These are phyloP conservation scores for Globisporangium cystogenes DNA, from an alignment of 352 stramenopile species.

Conservation along the genomic window DNA sequence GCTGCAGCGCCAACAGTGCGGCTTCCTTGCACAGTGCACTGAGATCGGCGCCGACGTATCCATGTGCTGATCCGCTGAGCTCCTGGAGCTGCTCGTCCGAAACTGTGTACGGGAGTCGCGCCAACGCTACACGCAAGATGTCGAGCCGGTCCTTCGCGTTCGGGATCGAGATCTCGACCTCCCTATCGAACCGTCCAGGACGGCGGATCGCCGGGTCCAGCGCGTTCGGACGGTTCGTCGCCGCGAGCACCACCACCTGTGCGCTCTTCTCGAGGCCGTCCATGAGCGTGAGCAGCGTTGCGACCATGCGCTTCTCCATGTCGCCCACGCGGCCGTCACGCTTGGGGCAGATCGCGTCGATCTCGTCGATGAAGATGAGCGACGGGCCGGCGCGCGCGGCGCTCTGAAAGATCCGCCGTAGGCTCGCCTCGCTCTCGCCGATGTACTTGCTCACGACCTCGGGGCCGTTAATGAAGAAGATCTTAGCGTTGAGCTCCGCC, in stretches of 20 bases:
- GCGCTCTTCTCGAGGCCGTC: conserved; percentile 67
- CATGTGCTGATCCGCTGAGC: conserved; percentile 92
- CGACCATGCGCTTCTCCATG: conserved; percentile 82
- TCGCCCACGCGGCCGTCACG: conserved; percentile 74
- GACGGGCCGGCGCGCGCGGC: conserved; percentile 43
- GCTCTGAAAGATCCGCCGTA: conserved; percentile 61
- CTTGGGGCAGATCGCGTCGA: conserved; percentile 88
- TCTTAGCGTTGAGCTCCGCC: conserved; percentile 87
- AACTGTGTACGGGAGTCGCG: conserved; percentile 80
- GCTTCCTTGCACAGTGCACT: conserved; percentile 76
- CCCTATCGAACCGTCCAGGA: conserved; percentile 95
- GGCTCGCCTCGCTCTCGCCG: conserved; percentile 87
- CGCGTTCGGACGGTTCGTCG: conserved; percentile 86
- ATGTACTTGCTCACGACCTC: conserved; percentile 95
- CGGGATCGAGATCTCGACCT: conserved; percentile 96
- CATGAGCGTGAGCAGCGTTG: conserved; percentile 88
- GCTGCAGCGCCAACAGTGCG: conserved; percentile 55
- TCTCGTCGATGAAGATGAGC: conserved; percentile 87
- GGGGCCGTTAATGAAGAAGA: conserved; percentile 96
- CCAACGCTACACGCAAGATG: conserved; percentile 91
- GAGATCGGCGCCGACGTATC: conserved; percentile 91
- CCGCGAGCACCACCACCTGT: conserved; percentile 69
- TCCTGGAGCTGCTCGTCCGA: conserved; percentile 84
- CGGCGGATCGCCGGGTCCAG: conserved; percentile 92
- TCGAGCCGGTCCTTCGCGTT: conserved; percentile 90